Percentiles rank a stretch among this genome's conserved stretches.
Conservation (phyloP, 1,284 basidiomycete species). For the Cryptococcus maquisensis region DNA sequence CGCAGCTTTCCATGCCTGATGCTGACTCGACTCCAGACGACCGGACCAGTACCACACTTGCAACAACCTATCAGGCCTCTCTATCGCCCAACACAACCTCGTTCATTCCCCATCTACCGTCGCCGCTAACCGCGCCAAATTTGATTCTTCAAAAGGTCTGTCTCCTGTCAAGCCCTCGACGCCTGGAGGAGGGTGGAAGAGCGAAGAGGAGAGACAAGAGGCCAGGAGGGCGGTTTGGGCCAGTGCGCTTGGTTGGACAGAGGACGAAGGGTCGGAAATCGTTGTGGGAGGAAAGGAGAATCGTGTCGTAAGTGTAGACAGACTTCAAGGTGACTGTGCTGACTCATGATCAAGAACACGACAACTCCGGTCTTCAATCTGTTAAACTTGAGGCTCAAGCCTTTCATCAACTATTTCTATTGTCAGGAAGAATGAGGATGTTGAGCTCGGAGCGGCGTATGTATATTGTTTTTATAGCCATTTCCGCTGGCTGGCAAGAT, state of each 20-base stretch:
- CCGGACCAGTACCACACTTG: constrained; percentile 88
- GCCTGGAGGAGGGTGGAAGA: constrained; percentile 27
- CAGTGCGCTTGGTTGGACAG: constrained; percentile 66
- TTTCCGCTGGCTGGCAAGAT: background rate
- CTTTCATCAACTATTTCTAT: constrained; percentile 73
- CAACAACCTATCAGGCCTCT: constrained; percentile 85
- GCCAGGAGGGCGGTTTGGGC: constrained; percentile 59
- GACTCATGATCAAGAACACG: constrained; percentile 60
- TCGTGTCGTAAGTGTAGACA: constrained; percentile 60
- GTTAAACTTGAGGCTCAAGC: constrained; percentile 67
- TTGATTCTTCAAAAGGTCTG: constrained; percentile 28
- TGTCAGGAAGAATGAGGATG: constrained; percentile 50
- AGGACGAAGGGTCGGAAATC: constrained; percentile 60
- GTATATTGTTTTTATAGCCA: too few species aligned
- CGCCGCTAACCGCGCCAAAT: constrained; percentile 46
- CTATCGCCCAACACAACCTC: constrained; percentile 75
- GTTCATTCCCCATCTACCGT: constrained; percentile 53
- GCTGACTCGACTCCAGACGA: constrained; percentile 51
- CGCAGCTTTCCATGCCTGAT: background rate
- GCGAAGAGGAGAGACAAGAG: constrained; percentile 40
- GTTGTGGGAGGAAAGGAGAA: constrained; percentile 65
- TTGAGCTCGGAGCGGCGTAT: too few species aligned
- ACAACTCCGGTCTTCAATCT: constrained; percentile 85
- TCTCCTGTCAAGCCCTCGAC: constrained; percentile 26
- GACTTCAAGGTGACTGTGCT: background rate